phyloP scores from a whole-genome alignment of 164 flowering plant genomes.

The Buxus sempervirens region DNA sequence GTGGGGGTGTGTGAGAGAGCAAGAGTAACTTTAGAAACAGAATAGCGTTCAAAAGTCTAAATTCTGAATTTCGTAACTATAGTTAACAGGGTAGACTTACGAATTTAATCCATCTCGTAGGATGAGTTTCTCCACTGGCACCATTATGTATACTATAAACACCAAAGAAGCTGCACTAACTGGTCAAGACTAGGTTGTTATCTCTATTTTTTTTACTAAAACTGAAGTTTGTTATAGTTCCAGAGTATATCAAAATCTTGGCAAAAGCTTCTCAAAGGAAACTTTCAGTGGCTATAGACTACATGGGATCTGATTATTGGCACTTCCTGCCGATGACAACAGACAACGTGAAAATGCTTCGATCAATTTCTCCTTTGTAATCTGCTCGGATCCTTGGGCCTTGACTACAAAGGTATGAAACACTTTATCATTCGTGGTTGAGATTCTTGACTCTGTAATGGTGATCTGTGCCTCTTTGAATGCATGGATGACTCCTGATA shows the following conservation, averaged over 20 bases:
- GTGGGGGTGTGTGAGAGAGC: no score
- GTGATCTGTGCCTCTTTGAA: conserved; percentile 58
- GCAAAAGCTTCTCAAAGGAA: conserved; percentile 28
- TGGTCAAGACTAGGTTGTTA: conserved; percentile 24
- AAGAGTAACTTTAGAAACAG: not conserved
- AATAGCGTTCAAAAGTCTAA: conserved; percentile 6
- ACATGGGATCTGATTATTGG: conserved; percentile 15
- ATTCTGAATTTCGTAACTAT: conserved; percentile 14
- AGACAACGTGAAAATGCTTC: conserved; percentile 50
- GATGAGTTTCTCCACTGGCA: conserved; percentile 22
- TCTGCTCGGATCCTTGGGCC: conserved; percentile 57
- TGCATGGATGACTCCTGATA: conserved; percentile 62
- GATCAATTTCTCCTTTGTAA: conserved; percentile 74
- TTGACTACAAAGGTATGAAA: conserved; percentile 80
- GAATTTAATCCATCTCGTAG: conserved; percentile 24
- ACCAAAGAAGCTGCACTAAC: conserved; percentile 26
- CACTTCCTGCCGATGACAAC: conserved; percentile 25
- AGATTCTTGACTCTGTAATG: conserved; percentile 64
- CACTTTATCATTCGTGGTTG: conserved; percentile 51
- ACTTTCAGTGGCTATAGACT: conserved; percentile 24
- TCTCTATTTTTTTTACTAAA: conserved; percentile 15
- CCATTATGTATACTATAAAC: conserved; percentile 34
- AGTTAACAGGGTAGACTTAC: conserved; percentile 16
- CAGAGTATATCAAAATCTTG: conserved; percentile 28
- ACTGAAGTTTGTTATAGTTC: conserved; percentile 9